These are phyloP conservation scores for Haplosporangium gracile DNA, from an alignment of 192 early-diverging fungal genomes.

Conservation along the genomic window DNA sequence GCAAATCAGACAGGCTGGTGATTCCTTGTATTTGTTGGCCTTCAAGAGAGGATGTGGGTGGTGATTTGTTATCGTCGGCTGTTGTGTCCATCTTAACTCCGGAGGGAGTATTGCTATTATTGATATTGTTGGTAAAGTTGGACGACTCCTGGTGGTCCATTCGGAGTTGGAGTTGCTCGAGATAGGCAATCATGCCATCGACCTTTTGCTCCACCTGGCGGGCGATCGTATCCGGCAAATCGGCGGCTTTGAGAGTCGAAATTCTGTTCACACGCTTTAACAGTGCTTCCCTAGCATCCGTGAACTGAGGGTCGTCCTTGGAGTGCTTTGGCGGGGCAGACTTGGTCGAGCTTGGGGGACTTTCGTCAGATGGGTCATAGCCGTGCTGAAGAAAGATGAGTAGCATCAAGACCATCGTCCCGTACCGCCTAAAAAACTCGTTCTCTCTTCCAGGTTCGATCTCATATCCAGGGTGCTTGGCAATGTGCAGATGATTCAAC, in stretches of 20 bases:
- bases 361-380: slow-evolving; percentile 6
- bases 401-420: slow-evolving; percentile 23
- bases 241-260: slow-evolving; percentile 17
- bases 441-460: slow-evolving; percentile 25
- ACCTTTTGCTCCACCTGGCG: slow-evolving; percentile 25
- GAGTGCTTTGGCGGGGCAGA: background rate
- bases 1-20: slow-evolving; percentile 26
- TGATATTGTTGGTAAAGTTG: background rate
- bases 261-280: slow-evolving; percentile 17
- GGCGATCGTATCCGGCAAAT: slow-evolving; percentile 39
- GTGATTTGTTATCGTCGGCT: slow-evolving; percentile 6
- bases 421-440: slow-evolving; percentile 45
- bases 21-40: slow-evolving; percentile 18
- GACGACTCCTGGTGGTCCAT: background rate
- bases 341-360: background rate
- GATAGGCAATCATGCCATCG: slow-evolving; percentile 36
- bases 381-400: slow-evolving; percentile 50
- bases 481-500: slow-evolving; percentile 51
- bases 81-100: background rate
- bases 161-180: slow-evolving; percentile 13
- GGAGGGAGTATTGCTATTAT: background rate
- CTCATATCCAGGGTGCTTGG: slow-evolving; percentile 46
- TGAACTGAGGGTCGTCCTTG: slow-evolving; percentile 6
- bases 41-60: background rate
- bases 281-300: background rate